These are phyloP conservation scores for Salvia splendens DNA, from an alignment of 257 asterid genomes.

Conservation along the genomic window DNA sequence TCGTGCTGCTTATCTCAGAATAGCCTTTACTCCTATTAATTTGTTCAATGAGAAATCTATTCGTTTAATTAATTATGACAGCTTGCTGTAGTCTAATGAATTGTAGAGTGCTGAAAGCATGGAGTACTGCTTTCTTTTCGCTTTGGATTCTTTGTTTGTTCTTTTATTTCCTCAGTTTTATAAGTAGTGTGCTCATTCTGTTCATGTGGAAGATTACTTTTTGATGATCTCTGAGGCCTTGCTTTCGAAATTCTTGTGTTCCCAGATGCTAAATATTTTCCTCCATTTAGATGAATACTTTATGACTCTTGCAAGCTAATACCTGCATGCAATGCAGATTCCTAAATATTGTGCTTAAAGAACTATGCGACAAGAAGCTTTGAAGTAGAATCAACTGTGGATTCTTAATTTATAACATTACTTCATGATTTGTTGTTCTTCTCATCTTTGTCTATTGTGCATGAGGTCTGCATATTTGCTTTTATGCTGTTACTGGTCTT, in stretches of 20 bases:
- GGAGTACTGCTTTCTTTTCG: background rate
- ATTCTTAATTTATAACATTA: slow-evolving; percentile 13
- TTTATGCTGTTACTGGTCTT: slow-evolving; percentile 21
- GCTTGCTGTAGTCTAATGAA: slow-evolving; percentile 14
- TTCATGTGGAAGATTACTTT: slow-evolving; percentile 5
- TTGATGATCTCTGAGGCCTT: slow-evolving; percentile 6
- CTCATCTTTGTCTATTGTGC: background rate
- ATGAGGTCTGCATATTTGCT: background rate
- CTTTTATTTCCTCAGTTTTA: background rate
- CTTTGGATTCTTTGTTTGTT: background rate
- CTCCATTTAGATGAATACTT: slow-evolving; percentile 7
- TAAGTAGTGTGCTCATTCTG: slow-evolving; percentile 7
- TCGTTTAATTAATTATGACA: slow-evolving; percentile 8
- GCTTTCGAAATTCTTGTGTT: slow-evolving; percentile 11
- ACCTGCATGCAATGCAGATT: background rate
- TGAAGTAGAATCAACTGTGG: slow-evolving; percentile 17
- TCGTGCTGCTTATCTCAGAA: too few relatives aligned
- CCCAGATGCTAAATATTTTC: slow-evolving; percentile 9
- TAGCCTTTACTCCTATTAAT: too few relatives aligned
- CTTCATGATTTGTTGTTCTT: slow-evolving; percentile 17
- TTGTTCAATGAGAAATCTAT: slow-evolving; percentile 1
- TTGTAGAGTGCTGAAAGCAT: slow-evolving; percentile 11
- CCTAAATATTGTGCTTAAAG: slow-evolving; percentile 24
- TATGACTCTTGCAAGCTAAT: slow-evolving; percentile 16
- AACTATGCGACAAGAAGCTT: slow-evolving; percentile 14